A percentile compares a stretch with the other conserved stretches of the same genome.
Evolutionary conservation across 345 rosid species (phyloP).

Genomic region (Syzygium jambos): DNA sequence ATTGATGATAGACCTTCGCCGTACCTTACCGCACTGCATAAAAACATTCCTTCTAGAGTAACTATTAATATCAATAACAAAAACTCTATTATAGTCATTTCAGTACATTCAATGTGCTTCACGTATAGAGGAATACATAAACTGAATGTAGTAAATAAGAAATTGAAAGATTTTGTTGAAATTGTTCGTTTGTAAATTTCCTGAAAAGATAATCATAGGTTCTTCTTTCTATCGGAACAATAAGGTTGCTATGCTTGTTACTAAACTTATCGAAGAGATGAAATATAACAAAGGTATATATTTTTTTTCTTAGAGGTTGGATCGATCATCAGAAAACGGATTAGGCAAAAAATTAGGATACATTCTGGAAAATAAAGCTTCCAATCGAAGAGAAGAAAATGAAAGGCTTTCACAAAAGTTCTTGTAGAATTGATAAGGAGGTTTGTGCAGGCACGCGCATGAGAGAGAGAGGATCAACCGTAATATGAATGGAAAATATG

Average conservation of each 20-base stretch:
- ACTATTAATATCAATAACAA: not conserved
- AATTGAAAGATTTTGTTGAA: not conserved
- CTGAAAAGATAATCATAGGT: not conserved
- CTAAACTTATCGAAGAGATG: not conserved
- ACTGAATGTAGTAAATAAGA: not conserved
- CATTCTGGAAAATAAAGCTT: not conserved
- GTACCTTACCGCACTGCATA: slow-evolving; percentile 22
- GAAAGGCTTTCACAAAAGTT: not conserved
- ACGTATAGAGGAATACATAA: not conserved
- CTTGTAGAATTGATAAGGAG: too few species aligned
- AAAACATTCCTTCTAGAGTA: not conserved
- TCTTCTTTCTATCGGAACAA: not conserved
- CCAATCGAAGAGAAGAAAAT: not conserved
- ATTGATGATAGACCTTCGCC: too few species aligned
- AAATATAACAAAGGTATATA: not conserved
- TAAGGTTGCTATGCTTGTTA: not conserved
- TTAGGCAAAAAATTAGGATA: not conserved
- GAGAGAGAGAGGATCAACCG: too few species aligned
- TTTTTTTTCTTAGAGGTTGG: not conserved
- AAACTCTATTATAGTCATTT: not conserved
- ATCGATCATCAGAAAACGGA: not conserved
- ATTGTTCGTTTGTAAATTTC: not conserved
- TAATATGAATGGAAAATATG: too few species aligned
- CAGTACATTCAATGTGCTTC: too few species aligned
- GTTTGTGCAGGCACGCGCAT: too few species aligned